Evolutionary conservation across 805 yeast species (phyloP).

Genomic region (Saturnispora halmiae): DNA sequence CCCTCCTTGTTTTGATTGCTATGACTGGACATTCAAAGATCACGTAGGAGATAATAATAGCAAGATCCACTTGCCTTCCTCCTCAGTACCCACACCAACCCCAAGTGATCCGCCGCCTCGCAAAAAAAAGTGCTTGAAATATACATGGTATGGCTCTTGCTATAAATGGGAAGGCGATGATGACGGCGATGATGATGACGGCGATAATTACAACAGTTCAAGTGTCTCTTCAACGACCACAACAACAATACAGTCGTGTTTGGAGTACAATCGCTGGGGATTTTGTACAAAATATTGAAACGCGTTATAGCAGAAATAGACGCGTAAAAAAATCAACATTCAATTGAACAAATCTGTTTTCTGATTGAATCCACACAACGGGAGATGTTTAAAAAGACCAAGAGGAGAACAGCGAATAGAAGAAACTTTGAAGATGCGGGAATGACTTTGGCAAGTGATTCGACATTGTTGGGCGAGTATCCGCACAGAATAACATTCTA

Average conservation of each 20-base stretch:
- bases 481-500: slow-evolving; percentile 67
- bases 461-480: slow-evolving; percentile 26
- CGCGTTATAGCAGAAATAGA: slow-evolving; percentile 1
- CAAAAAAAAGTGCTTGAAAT: slow-evolving; percentile 41
- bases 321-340: slow-evolving; percentile 4
- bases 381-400: slow-evolving; percentile 72
- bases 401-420: slow-evolving; percentile 66
- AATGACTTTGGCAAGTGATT: slow-evolving; percentile 13
- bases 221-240: slow-evolving; percentile 1
- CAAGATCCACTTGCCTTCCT: slow-evolving; percentile 24
- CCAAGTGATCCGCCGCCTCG: slow-evolving; percentile 20
- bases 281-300: background rate
- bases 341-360: background rate
- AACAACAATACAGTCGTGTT: background rate
- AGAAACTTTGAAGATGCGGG: slow-evolving; percentile 43
- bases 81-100: slow-evolving; percentile 7
- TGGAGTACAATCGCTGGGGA: slow-evolving; percentile 1
- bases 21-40: slow-evolving; percentile 71
- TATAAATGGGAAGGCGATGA: slow-evolving; percentile 29
- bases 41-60: slow-evolving; percentile 30
- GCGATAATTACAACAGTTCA: slow-evolving; percentile 10
- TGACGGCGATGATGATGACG: slow-evolving; percentile 13
- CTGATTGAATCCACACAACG: too few species aligned
- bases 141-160: slow-evolving; percentile 59
- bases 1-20: slow-evolving; percentile 85